These are phyloP conservation scores for Albifimbria verrucaria DNA, from an alignment of 2,329 filamentous ascomycete genomes.

Conservation along the genomic window DNA sequence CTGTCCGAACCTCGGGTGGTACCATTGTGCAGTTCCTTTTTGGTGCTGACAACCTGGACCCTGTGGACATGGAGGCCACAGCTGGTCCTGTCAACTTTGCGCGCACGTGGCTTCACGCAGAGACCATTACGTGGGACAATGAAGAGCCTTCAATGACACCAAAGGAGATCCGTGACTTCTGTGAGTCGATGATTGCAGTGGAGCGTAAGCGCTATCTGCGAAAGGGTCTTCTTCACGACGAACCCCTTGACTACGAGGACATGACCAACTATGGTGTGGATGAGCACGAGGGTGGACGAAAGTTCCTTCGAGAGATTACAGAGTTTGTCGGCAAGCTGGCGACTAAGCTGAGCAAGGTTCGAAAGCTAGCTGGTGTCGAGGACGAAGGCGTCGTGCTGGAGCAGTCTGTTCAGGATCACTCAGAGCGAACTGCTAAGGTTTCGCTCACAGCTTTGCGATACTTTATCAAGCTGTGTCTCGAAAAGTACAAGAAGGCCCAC, in stretches of 20 bases:
- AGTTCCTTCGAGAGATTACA: conserved; percentile 76
- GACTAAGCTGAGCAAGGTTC: conserved; percentile 54
- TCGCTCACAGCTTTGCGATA: conserved; percentile 68
- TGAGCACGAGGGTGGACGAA: conserved; percentile 76
- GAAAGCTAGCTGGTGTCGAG: conserved; percentile 49
- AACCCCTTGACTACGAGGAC: conserved; percentile 67
- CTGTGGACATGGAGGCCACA: conserved; percentile 94
- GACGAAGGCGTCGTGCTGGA: conserved; percentile 17
- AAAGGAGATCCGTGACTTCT: conserved; percentile 67
- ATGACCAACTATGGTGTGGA: conserved; percentile 66
- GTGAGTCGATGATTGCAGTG: conserved; percentile 62
- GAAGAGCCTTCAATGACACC: conserved; percentile 70
- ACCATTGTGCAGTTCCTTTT: conserved; percentile 96
- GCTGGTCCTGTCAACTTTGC: conserved; percentile 91
- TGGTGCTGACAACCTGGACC: conserved; percentile 91
- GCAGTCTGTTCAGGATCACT: conserved; percentile 30
- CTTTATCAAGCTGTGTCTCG: conserved; percentile 79
- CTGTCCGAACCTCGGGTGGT: conserved; percentile 84
- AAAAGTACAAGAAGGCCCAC: conserved; percentile 87
- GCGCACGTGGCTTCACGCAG: conserved; percentile 80
- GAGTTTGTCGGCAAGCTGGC: conserved; percentile 65
- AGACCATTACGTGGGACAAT: conserved; percentile 77
- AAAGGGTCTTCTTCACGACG: conserved; percentile 58
- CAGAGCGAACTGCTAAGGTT: conserved; percentile 79
- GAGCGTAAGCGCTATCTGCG: conserved; percentile 64